These are phyloP conservation scores for Cutaneotrichosporon sp. DNA, from an alignment of 1,284 basidiomycete species.

Conservation along the genomic window DNA sequence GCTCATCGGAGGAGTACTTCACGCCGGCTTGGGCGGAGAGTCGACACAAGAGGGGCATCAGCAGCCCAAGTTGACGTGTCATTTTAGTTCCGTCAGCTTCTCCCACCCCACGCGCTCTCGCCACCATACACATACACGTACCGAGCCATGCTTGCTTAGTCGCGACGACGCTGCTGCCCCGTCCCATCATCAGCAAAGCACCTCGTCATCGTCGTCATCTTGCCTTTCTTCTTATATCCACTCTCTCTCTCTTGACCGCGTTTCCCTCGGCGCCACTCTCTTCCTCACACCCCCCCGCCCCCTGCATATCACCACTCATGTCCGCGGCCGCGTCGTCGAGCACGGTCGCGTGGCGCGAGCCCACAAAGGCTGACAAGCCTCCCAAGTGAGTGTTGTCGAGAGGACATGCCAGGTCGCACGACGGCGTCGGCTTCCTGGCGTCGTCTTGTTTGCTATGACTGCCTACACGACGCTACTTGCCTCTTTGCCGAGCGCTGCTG, in stretches of 20 bases:
- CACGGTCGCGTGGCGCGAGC: conserved; percentile 18
- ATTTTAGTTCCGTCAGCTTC: not conserved
- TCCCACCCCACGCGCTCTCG: not conserved
- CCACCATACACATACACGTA: not conserved
- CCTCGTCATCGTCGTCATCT: not conserved
- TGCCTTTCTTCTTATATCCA: not conserved
- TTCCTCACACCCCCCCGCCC: not conserved
- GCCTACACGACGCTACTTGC: too few relatives aligned
- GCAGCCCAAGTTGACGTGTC: conserved; percentile 1
- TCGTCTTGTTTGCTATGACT: too few relatives aligned
- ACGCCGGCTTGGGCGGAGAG: too few relatives aligned
- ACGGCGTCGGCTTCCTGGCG: not conserved
- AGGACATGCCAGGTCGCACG: not conserved
- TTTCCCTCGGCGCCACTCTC: too few relatives aligned
- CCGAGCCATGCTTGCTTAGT: too few relatives aligned
- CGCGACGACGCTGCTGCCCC: too few relatives aligned
- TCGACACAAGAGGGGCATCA: not conserved
- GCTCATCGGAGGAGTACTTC: too few relatives aligned
- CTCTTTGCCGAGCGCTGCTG: conserved; percentile 7
- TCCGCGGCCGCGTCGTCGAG: conserved; percentile 8
- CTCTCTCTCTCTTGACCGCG: not conserved
- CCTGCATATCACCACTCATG: conserved; percentile 1
- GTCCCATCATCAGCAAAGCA: not conserved
- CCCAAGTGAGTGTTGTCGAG: conserved; percentile 41
- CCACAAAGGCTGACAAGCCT: conserved; percentile 29